phyloP scores from a whole-genome alignment of 1,284 basidiomycete species.

The Ceratobasidium sp. region DNA sequence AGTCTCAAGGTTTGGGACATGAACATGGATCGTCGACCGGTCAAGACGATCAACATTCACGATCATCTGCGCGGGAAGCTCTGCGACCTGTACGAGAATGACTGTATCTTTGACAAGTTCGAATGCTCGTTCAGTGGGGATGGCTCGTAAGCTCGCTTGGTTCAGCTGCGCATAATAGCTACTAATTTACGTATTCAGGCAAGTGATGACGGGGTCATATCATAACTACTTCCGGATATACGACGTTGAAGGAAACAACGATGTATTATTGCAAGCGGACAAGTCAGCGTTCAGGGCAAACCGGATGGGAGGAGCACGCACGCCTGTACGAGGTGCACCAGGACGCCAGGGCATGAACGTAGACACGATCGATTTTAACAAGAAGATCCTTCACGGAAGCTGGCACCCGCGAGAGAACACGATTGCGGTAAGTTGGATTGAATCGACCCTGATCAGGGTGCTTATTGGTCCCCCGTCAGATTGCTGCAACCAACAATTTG shows the following conservation, averaged over 20 bases:
- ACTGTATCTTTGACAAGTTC: slow-evolving; percentile 99
- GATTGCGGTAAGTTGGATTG: slow-evolving; percentile 76
- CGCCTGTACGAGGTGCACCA: slow-evolving; percentile 65
- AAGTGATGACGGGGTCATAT: slow-evolving; percentile 96
- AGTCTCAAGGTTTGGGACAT: slow-evolving; percentile 99
- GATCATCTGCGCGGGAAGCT: slow-evolving; percentile 97
- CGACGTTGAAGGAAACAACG: slow-evolving; percentile 88
- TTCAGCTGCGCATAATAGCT: slow-evolving; percentile 30
- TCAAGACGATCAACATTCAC: slow-evolving; percentile 99
- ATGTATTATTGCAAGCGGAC: slow-evolving; percentile 96
- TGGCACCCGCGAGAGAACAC: slow-evolving; percentile 98
- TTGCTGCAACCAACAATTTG: slow-evolving; percentile 94
- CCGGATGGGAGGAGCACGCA: slow-evolving; percentile 86
- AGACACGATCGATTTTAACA: slow-evolving; percentile 96
- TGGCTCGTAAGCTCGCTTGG: slow-evolving; percentile 76
- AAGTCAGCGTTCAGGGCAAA: slow-evolving; percentile 99
- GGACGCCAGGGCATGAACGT: slow-evolving; percentile 88
- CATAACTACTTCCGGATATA: slow-evolving; percentile 99
- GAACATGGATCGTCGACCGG: slow-evolving; percentile 96
- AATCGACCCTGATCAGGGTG: slow-evolving; percentile 33
- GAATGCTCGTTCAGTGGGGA: slow-evolving; percentile 97
- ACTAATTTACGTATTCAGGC: slow-evolving; percentile 56
- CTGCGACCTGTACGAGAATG: slow-evolving; percentile 99
- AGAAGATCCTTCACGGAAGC: slow-evolving; percentile 98
- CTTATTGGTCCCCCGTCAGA: slow-evolving; percentile 57